A percentile compares a stretch with the other conserved stretches of the same genome.
phyloP scores from a whole-genome alignment of 352 stramenopile species.

The Globisporangium megalacanthum region DNA sequence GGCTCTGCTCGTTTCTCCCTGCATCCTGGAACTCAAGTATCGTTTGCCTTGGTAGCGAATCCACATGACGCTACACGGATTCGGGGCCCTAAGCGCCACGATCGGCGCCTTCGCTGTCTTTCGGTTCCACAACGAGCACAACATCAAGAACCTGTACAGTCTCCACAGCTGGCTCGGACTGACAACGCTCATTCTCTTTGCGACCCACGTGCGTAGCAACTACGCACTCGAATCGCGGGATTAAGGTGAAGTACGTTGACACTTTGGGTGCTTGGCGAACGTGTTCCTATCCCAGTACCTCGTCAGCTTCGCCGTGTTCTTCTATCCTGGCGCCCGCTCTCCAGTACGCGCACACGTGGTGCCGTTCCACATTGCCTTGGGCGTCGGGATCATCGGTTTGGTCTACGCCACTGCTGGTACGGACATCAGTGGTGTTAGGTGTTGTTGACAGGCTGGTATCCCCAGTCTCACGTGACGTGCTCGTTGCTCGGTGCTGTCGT shows the following conservation, averaged over 20 bases:
- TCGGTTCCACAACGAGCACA: conserved; percentile 83
- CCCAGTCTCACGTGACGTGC: no score
- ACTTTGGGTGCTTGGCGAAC: no score
- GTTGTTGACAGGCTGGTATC: not conserved
- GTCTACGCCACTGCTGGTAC: conserved; percentile 53
- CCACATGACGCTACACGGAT: conserved; percentile 59
- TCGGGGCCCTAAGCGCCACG: conserved; percentile 55
- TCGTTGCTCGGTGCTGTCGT: conserved; percentile 1
- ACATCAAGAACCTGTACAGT: conserved; percentile 83
- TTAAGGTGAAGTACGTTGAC: no score
- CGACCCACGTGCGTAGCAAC: conserved; percentile 27
- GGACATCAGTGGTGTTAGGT: not conserved
- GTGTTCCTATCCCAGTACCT: conserved; percentile 37
- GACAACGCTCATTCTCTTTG: conserved; percentile 50
- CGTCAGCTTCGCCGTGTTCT: conserved; percentile 63
- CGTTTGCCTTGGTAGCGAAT: conserved; percentile 30
- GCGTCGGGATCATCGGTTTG: conserved; percentile 56
- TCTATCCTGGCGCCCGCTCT: conserved; percentile 57
- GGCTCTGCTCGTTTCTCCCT: no score
- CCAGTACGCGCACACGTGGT: conserved; percentile 33
- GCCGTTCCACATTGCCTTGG: conserved; percentile 65
- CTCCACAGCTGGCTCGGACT: conserved; percentile 86
- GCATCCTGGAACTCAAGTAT: not conserved
- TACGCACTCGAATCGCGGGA: no score
- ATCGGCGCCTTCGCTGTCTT: conserved; percentile 72